A percentile compares a stretch with the other conserved stretches of the same genome.
Evolutionary conservation across 352 stramenopile species (phyloP).

Genomic region (Pythium rishiriense): DNA sequence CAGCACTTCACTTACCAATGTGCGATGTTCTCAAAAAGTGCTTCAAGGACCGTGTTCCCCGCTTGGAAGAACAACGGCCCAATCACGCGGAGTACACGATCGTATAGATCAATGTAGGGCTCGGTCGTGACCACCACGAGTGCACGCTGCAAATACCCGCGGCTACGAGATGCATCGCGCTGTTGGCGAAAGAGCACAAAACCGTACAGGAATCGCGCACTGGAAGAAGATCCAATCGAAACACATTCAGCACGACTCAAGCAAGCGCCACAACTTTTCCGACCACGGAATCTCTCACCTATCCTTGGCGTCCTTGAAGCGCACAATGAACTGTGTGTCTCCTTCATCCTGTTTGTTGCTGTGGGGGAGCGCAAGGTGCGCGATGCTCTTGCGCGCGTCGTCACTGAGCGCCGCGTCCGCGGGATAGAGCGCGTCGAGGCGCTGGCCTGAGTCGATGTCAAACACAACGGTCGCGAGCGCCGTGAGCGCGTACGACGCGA

Average conservation of each 20-base stretch:
- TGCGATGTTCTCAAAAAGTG: constrained; percentile 71
- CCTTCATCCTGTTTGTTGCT: constrained; percentile 88
- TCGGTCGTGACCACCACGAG: constrained; percentile 75
- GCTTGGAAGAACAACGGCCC: constrained; percentile 81
- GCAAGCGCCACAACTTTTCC: background rate
- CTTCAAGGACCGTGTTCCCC: constrained; percentile 62
- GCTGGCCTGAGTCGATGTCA: constrained; percentile 77
- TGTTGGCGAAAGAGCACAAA: constrained; percentile 87
- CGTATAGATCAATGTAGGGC: constrained; percentile 80
- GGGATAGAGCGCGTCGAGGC: constrained; percentile 66
- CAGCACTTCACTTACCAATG: constrained; percentile 39
- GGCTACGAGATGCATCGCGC: constrained; percentile 61
- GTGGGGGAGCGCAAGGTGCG: constrained; percentile 78
- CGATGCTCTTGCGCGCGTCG: constrained; percentile 62
- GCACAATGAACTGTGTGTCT: constrained; percentile 84
- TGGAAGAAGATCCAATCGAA: background rate
- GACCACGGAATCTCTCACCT: constrained; percentile 26
- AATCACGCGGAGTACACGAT: constrained; percentile 65
- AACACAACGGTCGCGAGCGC: constrained; percentile 81
- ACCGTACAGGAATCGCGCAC: constrained; percentile 61
- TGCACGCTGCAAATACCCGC: constrained; percentile 85
- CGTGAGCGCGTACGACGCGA: constrained; percentile 40
- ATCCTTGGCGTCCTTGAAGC: constrained; percentile 45
- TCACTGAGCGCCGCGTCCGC: constrained; percentile 43
- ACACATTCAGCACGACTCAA: background rate